Conservation (phyloP, 129 eudicot genomes). For the Silybum marianum region DNA sequence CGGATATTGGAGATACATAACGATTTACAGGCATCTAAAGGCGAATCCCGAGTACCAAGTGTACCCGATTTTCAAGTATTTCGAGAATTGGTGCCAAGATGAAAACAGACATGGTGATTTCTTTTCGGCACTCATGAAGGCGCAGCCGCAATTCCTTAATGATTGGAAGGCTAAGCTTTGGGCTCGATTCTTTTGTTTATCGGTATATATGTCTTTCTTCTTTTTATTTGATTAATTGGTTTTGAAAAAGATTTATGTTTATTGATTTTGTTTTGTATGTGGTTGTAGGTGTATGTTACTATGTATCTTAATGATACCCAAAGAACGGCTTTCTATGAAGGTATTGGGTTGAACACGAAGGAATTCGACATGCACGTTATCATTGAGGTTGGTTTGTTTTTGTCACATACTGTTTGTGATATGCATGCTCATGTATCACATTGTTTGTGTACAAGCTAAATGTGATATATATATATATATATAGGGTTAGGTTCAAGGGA, state of each 20-base stretch:
- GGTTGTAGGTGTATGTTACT: slow-evolving; percentile 87
- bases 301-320: slow-evolving; percentile 98
- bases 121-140: slow-evolving; percentile 97
- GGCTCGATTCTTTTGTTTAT: slow-evolving; percentile 97
- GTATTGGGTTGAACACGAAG: slow-evolving; percentile 91
- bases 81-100: slow-evolving; percentile 99
- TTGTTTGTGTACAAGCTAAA: not conserved
- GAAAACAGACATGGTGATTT: slow-evolving; percentile 98
- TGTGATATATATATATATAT: no score
- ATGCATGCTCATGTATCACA: not conserved
- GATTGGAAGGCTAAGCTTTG: slow-evolving; percentile 99
- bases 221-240: not conserved
- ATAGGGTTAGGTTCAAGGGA: no score
- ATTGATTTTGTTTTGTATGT: not conserved
- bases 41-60: slow-evolving; percentile 88
- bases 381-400: slow-evolving; percentile 64
- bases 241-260: not conserved
- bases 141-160: slow-evolving; percentile 96
- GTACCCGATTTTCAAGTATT: slow-evolving; percentile 93
- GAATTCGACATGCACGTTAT: slow-evolving; percentile 99
- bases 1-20: slow-evolving; percentile 99
- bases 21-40: slow-evolving; percentile 94
- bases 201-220: slow-evolving; percentile 42
- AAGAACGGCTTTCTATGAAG: slow-evolving; percentile 94
- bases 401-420: not conserved